phyloP scores from a whole-genome alignment of 2,329 filamentous ascomycete species.

The Alternaria atra region DNA sequence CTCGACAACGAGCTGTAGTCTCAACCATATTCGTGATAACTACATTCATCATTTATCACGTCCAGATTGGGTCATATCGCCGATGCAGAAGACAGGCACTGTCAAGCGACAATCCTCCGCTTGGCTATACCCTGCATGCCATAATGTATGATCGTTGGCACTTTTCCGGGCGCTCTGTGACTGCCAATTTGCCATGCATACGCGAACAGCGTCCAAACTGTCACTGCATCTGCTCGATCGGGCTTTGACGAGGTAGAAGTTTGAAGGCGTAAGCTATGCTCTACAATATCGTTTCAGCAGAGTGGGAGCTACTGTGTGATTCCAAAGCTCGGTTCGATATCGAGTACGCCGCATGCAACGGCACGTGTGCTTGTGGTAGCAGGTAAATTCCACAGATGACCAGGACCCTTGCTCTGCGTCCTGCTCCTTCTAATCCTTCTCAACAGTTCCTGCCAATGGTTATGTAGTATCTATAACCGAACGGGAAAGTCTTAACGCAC shows the following conservation, averaged over 20 bases:
- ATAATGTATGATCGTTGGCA: not conserved
- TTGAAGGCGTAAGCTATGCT: too few relatives aligned
- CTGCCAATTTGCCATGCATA: not conserved
- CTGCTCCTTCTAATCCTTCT: not conserved
- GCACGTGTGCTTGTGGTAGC: not conserved
- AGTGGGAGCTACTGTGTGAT: too few relatives aligned
- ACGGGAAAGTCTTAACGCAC: not conserved
- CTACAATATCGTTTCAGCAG: too few relatives aligned
- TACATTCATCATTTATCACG: not conserved
- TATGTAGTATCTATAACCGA: not conserved
- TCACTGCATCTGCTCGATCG: not conserved
- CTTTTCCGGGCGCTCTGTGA: not conserved
- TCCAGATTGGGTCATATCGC: not conserved
- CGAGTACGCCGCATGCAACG: too few relatives aligned
- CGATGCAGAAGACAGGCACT: not conserved
- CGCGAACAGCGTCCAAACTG: not conserved
- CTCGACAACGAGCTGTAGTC: too few relatives aligned
- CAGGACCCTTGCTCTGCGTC: not conserved
- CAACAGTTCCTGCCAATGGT: slow-evolving; percentile 4
- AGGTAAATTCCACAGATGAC: not conserved
- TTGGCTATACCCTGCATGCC: not conserved
- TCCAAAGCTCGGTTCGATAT: not conserved
- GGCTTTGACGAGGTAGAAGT: too few relatives aligned
- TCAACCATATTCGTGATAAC: not conserved
- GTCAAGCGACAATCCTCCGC: not conserved